A percentile compares a stretch with the other conserved stretches of the same genome.
These are phyloP conservation scores for Poa annua DNA, from an alignment of 176 grass and related monocot genomes.

Conservation along the genomic window DNA sequence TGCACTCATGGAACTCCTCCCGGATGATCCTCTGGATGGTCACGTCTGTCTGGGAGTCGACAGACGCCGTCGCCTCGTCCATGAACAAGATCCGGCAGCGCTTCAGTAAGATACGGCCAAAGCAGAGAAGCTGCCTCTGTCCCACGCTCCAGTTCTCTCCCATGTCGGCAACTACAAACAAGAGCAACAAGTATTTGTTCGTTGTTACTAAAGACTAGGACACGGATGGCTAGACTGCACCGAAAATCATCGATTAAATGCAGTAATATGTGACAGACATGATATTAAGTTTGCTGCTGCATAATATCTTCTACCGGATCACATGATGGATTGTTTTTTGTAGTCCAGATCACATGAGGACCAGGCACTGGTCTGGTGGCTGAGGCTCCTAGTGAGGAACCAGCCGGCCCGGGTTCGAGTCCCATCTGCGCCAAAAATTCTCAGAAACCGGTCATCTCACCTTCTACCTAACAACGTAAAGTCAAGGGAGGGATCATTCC, in stretches of 20 bases:
- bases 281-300: not conserved
- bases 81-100: constrained; percentile 76
- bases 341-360: too few relatives aligned
- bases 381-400: too few relatives aligned
- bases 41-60: constrained; percentile 84
- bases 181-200: not conserved
- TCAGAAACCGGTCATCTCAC: too few relatives aligned
- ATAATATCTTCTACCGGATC: not conserved
- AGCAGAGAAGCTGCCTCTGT: constrained; percentile 91
- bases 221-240: not conserved
- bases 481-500: too few relatives aligned
- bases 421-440: too few relatives aligned
- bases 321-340: not conserved
- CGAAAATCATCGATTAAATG: not conserved
- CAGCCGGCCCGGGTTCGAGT: too few relatives aligned
- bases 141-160: constrained; percentile 98
- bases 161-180: constrained; percentile 70
- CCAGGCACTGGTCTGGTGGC: too few relatives aligned
- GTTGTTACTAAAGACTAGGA: not conserved
- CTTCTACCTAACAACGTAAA: too few relatives aligned
- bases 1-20: constrained; percentile 72
- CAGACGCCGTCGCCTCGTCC: constrained; percentile 92
- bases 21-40: constrained; percentile 86
- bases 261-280: not conserved
- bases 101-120: constrained; percentile 82